Percentiles rank a stretch among this genome's conserved stretches.
phyloP scores from a whole-genome alignment of 2,329 filamentous ascomycete species.

The Cercospora nicotianae region DNA sequence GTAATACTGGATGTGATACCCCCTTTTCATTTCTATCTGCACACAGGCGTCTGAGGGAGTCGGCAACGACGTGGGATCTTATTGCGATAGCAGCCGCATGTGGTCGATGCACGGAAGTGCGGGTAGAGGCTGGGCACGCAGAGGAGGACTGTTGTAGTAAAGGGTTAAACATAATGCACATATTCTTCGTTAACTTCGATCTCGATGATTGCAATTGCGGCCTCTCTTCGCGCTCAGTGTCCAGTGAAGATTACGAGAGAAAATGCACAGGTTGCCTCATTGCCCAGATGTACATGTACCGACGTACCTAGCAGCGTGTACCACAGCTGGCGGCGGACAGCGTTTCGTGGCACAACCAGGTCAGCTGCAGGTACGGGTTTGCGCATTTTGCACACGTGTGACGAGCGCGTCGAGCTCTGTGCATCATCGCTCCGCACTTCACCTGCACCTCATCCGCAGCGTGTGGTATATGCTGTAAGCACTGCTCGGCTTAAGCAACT shows the following conservation, averaged over 20 bases:
- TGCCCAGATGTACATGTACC: background rate
- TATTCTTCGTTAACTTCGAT: background rate
- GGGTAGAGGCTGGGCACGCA: background rate
- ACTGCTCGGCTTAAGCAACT: background rate
- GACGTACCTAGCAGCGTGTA: background rate
- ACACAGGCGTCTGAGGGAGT: background rate
- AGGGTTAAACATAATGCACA: background rate
- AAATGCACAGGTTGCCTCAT: background rate
- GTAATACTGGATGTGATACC: slow-evolving; percentile 1
- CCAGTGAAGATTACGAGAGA: background rate
- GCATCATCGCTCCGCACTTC: background rate
- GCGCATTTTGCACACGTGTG: background rate
- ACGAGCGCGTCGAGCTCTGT: background rate
- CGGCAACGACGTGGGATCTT: background rate
- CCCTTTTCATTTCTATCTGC: background rate
- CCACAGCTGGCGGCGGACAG: background rate
- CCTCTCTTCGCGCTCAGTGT: background rate
- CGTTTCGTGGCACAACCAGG: background rate
- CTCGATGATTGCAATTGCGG: background rate
- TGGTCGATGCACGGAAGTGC: background rate
- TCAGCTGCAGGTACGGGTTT: slow-evolving; percentile 6
- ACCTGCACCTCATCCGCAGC: background rate
- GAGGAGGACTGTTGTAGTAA: background rate
- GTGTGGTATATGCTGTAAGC: background rate
- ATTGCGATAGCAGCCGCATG: background rate